Conservation (phyloP, 2,329 filamentous ascomycete species). For the Pseudogymnoascus verrucosus region DNA sequence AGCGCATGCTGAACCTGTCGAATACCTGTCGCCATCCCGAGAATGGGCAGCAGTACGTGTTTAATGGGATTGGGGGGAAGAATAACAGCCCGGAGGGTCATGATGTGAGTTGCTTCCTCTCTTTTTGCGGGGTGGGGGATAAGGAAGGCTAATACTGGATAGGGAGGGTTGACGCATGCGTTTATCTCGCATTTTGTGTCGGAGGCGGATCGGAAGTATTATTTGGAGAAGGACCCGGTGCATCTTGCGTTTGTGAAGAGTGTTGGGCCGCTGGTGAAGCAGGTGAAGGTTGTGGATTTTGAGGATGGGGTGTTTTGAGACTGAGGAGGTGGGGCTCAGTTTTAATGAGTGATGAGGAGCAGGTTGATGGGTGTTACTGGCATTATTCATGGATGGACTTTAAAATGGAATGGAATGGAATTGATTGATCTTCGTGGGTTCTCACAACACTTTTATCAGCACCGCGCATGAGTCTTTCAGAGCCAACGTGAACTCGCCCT, state of each 20-base stretch:
- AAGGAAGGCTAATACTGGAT: not conserved
- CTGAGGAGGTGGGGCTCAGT: not conserved
- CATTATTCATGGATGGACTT: not conserved
- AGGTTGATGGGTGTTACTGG: not conserved
- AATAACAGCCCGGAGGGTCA: conserved; percentile 55
- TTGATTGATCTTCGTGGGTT: conserved; percentile 10
- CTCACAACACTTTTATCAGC: not conserved
- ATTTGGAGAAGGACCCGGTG: conserved; percentile 54
- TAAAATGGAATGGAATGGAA: not conserved
- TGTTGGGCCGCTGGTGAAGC: conserved; percentile 40
- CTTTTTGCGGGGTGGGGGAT: not conserved
- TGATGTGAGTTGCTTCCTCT: conserved; percentile 39
- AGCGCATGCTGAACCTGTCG: conserved; percentile 47
- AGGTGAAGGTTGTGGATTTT: conserved; percentile 54
- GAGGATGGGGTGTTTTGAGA: conserved; percentile 40
- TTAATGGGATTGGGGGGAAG: conserved; percentile 46
- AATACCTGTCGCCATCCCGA: conserved; percentile 52
- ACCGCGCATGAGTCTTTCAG: not conserved
- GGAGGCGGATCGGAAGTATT: conserved; percentile 59
- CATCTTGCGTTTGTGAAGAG: conserved; percentile 53
- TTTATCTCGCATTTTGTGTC: conserved; percentile 62
- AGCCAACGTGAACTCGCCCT: not conserved
- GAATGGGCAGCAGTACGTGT: conserved; percentile 53
- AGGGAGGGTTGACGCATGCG: conserved; percentile 59
- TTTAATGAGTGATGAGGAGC: not conserved